Percentiles rank a stretch among this genome's conserved stretches.
Conservation (phyloP, 257 asterid species). For the Primulina tabacum region DNA sequence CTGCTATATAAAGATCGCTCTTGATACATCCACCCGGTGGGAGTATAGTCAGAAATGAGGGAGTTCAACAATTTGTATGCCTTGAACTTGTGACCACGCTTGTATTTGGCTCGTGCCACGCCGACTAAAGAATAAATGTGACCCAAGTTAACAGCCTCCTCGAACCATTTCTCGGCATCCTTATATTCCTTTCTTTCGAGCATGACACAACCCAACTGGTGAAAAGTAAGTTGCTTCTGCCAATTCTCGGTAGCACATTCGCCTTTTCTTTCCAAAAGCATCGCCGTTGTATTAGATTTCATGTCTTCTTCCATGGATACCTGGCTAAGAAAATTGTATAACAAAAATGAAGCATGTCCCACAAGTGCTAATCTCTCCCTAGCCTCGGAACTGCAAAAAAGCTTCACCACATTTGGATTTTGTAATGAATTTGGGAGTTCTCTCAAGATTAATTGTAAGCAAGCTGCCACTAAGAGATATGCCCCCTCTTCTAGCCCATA, state of each 20-base stretch:
- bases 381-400: conserved; percentile 71
- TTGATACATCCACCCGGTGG: conserved; percentile 97
- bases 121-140: conserved; percentile 84
- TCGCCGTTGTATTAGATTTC: conserved; percentile 71
- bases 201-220: conserved; percentile 94
- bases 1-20: conserved; percentile 75
- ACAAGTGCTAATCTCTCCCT: conserved; percentile 48
- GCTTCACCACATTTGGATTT: conserved; percentile 46
- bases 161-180: conserved; percentile 91
- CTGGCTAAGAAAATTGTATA: conserved; percentile 76
- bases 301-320: conserved; percentile 80
- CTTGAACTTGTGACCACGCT: conserved; percentile 85
- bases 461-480: conserved; percentile 83
- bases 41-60: conserved; percentile 57
- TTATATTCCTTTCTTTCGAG: conserved; percentile 80
- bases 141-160: conserved; percentile 64
- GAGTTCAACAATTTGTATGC: conserved; percentile 80
- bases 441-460: conserved; percentile 86
- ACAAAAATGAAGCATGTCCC: conserved; percentile 80
- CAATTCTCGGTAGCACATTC: conserved; percentile 72
- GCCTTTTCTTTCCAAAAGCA: conserved; percentile 80
- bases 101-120: conserved; percentile 68
- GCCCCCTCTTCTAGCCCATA: conserved; percentile 81
- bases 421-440: conserved; percentile 76
- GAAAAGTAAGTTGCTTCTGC: conserved; percentile 80